Evolutionary conservation across 257 asterid species (phyloP), one percentile per base, ranked within the genome.

Genomic region (Oldenlandia corymbosa): DNA sequence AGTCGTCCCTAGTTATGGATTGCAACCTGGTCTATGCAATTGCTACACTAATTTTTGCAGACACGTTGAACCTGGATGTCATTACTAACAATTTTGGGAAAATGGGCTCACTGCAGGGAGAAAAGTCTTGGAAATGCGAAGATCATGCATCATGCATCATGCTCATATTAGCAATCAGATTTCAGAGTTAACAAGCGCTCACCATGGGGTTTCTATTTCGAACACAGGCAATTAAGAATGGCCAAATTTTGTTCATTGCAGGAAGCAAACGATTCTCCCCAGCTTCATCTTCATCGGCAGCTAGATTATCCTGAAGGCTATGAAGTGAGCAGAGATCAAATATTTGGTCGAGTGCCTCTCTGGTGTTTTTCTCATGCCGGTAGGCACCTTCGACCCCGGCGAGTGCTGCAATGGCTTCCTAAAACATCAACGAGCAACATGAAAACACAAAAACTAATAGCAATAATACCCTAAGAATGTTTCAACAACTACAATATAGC

Each of bases 181-280:
- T 54, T 28, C 66, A 5, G 47, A 36, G 49, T 36, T 13, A 36
- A 48, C 55, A 23, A 55, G 11, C 43, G 69, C 94, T 80, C 68
- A 93, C 99, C 83, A 78, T 70, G 20, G 87, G 84, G 85, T 87
- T 90, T 70, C 83, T 90, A 50, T 79, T 88, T 71, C 77, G 88
- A 60, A 93, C 78, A 69, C 97, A 93, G 60, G 92, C 67, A 58
- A 90, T 84, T 71, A 93, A 76, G 75, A 76, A 93, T 24, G 97
- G 97, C 99, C 99, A 93, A n/a, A 87, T 82, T 83, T 87, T 90
- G 69, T 93, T 93, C 84, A 82, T 73, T 46, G 99, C 97, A 61
- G 99, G 99, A 74, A 93, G 96, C 76, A 86, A 76, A 80, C 91
- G 75, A 65, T 85, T 90, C 75, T 90, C 99, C 20, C 56, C 74